phyloP scores from a whole-genome alignment of 495 filamentous ascomycete genomes.

The Neurospora sp. region DNA sequence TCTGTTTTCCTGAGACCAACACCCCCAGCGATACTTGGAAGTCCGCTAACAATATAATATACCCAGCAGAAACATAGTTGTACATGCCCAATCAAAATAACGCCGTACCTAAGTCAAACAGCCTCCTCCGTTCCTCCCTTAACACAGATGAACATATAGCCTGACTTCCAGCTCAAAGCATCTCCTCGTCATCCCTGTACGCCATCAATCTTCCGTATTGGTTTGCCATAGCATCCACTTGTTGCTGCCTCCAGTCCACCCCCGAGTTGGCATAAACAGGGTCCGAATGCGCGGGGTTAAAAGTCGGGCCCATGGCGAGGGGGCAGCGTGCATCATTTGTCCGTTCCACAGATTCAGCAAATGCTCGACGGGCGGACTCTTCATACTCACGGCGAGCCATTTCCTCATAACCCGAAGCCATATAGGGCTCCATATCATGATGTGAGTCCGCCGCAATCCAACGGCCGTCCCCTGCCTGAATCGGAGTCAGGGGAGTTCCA shows the following conservation, averaged over 20 bases:
- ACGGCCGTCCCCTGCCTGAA: slow-evolving; percentile 40
- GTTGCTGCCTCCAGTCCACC: slow-evolving; percentile 36
- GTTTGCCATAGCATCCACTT: slow-evolving; percentile 41
- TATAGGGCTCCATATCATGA: slow-evolving; percentile 52
- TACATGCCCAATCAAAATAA: not conserved
- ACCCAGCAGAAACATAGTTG: not conserved
- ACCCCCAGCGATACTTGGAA: not conserved
- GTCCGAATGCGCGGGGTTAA: slow-evolving; percentile 45
- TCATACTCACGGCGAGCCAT: slow-evolving; percentile 42
- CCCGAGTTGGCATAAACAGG: slow-evolving; percentile 43
- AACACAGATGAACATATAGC: not conserved
- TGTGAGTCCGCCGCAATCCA: slow-evolving; percentile 26
- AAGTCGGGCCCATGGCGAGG: slow-evolving; percentile 33
- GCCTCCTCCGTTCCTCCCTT: not conserved
- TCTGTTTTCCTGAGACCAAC: not conserved
- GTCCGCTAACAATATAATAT: not conserved
- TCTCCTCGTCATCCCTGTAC: slow-evolving; percentile 24
- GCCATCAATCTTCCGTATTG: slow-evolving; percentile 46
- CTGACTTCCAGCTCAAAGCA: slow-evolving; percentile 9
- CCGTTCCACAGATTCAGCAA: slow-evolving; percentile 22
- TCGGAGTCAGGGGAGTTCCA: slow-evolving; percentile 39
- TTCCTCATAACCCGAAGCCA: slow-evolving; percentile 55
- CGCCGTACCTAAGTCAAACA: not conserved
- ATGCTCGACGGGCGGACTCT: slow-evolving; percentile 24
- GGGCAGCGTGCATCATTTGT: slow-evolving; percentile 31